Evolutionary conservation across 306 rosid species (phyloP), one percentile per base, ranked within the genome.

Genomic region (Leucaena leucocephala): DNA sequence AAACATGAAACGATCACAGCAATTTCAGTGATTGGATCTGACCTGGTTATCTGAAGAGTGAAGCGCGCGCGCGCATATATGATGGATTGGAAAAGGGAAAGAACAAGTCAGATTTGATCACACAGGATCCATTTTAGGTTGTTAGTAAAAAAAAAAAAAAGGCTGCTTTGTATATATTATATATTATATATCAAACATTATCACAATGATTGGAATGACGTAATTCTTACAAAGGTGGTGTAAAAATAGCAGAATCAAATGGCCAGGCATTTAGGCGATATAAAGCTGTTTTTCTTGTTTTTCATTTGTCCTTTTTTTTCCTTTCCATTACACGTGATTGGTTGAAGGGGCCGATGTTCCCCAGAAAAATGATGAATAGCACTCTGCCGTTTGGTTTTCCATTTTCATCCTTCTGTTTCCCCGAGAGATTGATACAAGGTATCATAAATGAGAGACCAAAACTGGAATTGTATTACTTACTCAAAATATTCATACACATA

Each of bases 31-130:
- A 54, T 55, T 5, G 79, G 81, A 63, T 80, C 88, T 13, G 40
- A 61, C 40, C 40, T 33, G 67, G 40, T 61, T 8, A 14, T 4
- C 67, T 27, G 40, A 61, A 61, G 67, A 13, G 67, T 34, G 9
- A 61, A 33, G 67, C 27, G 27, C 27, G 27, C 27, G 27, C 27
- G 27, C 27, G 27, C 27, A 22, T 43, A 75, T 57, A 65, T 86
- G 4, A 78, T 59, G 80, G 88, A 79, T 50, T 88, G 88, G 89
- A 84, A 80, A 75, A 63, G 48, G 82, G 87, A 71, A 86, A 81
- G 76, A 73, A 77, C 46, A 76, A 59, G 79, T 78, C 80, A 44
- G 84, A 78, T 19, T 19, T 85, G 85, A 86, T 74, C 48, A 55
- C 34, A 33, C 36, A 49, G 42, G 6, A 48, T 76, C 19, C 19